Evolutionary conservation across 352 stramenopile genomes (phyloP), one percentile per base, ranked within the genome.

Genomic region (Phytophthora cryptogea): DNA sequence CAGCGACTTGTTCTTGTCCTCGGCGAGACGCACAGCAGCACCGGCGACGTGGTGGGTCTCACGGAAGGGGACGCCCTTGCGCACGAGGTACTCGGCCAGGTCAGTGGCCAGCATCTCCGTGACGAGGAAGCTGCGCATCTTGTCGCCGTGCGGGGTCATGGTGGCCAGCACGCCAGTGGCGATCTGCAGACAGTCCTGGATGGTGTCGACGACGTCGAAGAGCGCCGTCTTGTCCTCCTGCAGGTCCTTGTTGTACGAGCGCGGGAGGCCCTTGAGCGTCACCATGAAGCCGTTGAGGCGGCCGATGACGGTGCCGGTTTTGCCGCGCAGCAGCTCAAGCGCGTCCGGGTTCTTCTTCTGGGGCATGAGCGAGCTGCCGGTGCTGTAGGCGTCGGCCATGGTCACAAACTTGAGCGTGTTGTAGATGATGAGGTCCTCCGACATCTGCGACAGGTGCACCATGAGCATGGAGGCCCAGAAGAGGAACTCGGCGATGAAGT

Each of bases 311-410:
- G 96, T 90, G 48, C 96, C 97, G 14, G 88, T 95, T 83, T 99
- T 99, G 59, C 97, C 97, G 43, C 97, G 88, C 13, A 99, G 77
- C 52, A 99, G 83, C 80, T 99, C 97, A 20, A 99, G 82, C 8
- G 97, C 97, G 77, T 99, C 97, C 0, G 97, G 97, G 78, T 99
- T 99, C 79, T 99, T 99, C 93, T 99, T 99, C 80, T 99, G 97
- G n/a, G 97, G 97, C 97, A 99, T 99, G 44, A 99, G 83, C 16
- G 88, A 98, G 69, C 90, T 98, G 58, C 97, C 97, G 0, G 97
- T 99, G 51, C 94, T 97, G 83, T 99, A 99, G 7, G 96, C 96
- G 68, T 99, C 96, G 40, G 95, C 94, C 70, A 99, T 98, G 13
- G 90, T 93, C 47, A 99, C 93, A 63, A 94, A 97, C 76, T 92